These are phyloP conservation scores for Beauveria sp. DNA, from an alignment of 2,329 filamentous ascomycete species.

Conservation along the genomic window DNA sequence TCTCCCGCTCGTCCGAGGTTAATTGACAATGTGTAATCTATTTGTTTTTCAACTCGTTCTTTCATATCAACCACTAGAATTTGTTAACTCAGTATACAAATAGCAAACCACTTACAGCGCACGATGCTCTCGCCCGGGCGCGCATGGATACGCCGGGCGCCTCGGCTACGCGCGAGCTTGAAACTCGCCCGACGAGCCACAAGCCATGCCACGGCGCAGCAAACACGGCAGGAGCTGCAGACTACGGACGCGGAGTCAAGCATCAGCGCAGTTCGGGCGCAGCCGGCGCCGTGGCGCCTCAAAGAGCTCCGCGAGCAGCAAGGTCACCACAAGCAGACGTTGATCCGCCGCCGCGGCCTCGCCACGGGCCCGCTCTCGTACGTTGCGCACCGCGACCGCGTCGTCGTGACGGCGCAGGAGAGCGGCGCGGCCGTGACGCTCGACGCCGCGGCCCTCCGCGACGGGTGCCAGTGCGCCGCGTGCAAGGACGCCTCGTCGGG, in stretches of 20 bases:
- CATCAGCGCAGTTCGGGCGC: neutral
- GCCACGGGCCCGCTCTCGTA: conserved; percentile 1
- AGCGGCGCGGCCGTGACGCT: conserved; percentile 12
- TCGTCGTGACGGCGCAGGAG: neutral
- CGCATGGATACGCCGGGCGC: neutral
- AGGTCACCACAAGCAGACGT: conserved; percentile 2
- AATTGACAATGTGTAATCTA: neutral
- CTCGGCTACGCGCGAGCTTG: neutral
- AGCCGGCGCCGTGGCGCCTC: neutral
- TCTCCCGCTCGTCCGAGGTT: conserved; percentile 6
- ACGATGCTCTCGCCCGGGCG: neutral
- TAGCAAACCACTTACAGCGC: neutral
- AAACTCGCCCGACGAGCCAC: neutral
- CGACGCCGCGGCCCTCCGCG: conserved; percentile 35
- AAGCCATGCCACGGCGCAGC: neutral
- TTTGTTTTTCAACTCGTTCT: too few species aligned
- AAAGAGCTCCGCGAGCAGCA: conserved; percentile 6
- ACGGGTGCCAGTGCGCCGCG: conserved; percentile 43
- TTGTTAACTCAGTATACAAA: too few species aligned
- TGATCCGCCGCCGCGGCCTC: neutral
- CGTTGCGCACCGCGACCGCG: neutral
- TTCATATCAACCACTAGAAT: too few species aligned
- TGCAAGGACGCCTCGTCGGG: conserved; percentile 53
- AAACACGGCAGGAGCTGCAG: neutral
- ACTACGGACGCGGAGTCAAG: neutral